phyloP scores from a whole-genome alignment of 108 stramenopile species.

The Nitzschia sp. region DNA sequence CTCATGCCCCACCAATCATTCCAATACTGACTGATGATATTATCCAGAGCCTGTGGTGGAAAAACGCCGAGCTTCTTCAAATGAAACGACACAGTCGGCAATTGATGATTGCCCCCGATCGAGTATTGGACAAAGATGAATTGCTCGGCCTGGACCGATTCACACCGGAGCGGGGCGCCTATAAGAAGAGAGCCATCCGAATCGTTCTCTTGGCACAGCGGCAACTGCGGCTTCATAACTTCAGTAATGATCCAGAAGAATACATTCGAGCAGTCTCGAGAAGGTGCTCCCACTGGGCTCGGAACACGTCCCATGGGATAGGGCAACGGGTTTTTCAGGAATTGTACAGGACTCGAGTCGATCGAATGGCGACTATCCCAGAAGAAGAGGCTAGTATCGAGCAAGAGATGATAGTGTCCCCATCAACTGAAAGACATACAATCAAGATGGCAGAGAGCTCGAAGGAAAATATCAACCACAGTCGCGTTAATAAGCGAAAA shows the following conservation, averaged over 20 bases:
- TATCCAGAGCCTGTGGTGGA: background rate
- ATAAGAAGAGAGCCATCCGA: background rate
- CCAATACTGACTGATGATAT: background rate
- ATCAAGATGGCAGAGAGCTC: too few species aligned
- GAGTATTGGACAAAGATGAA: background rate
- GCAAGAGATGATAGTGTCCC: too few species aligned
- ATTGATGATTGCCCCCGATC: background rate
- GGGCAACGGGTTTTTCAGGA: background rate
- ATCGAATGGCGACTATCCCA: too few species aligned
- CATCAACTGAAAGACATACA: too few species aligned
- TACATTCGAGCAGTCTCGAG: constrained; percentile 6
- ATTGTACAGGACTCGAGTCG: background rate
- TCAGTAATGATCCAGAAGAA: background rate
- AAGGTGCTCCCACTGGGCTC: constrained; percentile 1
- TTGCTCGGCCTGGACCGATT: constrained; percentile 5
- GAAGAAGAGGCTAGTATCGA: too few species aligned
- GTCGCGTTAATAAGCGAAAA: too few species aligned
- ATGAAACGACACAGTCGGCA: background rate
- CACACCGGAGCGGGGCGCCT: background rate
- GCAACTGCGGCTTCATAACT: background rate
- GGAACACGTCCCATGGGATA: background rate
- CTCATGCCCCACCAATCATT: constrained; percentile 1
- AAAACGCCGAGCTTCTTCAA: background rate
- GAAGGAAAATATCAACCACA: too few species aligned
- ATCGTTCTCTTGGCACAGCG: constrained; percentile 1